Percentiles rank a stretch among this genome's conserved stretches.
These are phyloP conservation scores for Starmerella potacharoeniae DNA, from an alignment of 805 yeast genomes.

Conservation along the genomic window DNA sequence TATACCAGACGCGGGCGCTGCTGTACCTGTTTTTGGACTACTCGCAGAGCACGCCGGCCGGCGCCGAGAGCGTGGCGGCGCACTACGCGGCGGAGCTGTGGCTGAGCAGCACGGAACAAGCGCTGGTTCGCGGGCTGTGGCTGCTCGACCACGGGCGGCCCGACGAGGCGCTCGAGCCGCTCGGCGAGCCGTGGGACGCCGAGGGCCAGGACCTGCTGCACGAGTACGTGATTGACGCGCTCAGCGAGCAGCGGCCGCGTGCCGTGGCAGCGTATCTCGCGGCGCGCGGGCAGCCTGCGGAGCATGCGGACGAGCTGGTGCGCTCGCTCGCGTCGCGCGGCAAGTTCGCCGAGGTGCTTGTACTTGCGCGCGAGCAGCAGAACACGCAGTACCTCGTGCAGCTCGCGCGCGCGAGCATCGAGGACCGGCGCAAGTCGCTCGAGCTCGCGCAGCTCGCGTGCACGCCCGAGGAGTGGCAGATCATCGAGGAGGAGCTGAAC, in stretches of 20 bases:
- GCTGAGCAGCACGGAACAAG: constrained; percentile 13
- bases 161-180: constrained; percentile 7
- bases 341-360: constrained; percentile 16
- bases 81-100: constrained; percentile 17
- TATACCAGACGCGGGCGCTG: constrained; percentile 10
- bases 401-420: constrained; percentile 9
- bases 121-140: constrained; percentile 15
- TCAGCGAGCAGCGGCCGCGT: constrained; percentile 2
- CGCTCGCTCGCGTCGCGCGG: constrained; percentile 11
- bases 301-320: constrained; percentile 7
- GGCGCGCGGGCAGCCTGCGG: constrained; percentile 5
- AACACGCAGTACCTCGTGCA: constrained; percentile 4
- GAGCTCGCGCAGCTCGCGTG: constrained; percentile 19
- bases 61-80: constrained; percentile 8
- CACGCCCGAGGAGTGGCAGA: constrained; percentile 18
- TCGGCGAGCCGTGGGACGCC: constrained; percentile 15
- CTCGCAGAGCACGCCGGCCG: neutral
- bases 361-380: constrained; percentile 9
- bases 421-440: neutral
- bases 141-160: constrained; percentile 12
- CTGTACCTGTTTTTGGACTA: constrained; percentile 13
- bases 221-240: constrained; percentile 10
- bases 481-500: constrained; percentile 7
- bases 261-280: constrained; percentile 8
- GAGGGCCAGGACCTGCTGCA: constrained; percentile 8